Evolutionary conservation across 345 rosid species (phyloP).

Genomic region (Melastoma malabathricum): DNA sequence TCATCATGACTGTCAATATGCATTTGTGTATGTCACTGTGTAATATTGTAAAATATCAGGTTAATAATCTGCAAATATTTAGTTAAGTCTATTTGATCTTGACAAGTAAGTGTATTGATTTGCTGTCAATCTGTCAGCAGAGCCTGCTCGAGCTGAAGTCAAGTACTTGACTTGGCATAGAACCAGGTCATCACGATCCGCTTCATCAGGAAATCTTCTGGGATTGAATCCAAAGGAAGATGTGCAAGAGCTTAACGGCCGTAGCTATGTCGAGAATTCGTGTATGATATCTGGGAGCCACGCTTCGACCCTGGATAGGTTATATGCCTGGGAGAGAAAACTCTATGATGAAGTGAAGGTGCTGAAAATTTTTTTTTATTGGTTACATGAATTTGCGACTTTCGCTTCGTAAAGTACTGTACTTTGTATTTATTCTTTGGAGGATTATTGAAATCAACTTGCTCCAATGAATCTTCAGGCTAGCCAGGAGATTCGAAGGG

Average conservation of each 20-base stretch:
- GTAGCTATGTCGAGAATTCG: constrained; percentile 41
- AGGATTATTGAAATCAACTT: neutral
- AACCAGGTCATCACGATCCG: constrained; percentile 69
- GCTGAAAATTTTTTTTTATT: constrained; percentile 4
- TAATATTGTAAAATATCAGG: no score
- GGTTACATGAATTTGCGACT: neutral
- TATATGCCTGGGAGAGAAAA: constrained; percentile 96
- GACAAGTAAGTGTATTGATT: neutral
- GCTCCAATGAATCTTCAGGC: constrained; percentile 31
- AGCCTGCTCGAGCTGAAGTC: constrained; percentile 50
- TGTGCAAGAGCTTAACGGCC: constrained; percentile 32
- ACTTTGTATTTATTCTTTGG: neutral
- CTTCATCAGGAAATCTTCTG: constrained; percentile 60
- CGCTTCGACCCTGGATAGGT: constrained; percentile 88
- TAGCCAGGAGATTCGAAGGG: constrained; percentile 57
- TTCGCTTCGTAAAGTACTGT: neutral
- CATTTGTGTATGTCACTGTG: no score
- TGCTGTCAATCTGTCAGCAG: constrained; percentile 18
- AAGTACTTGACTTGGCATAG: constrained; percentile 86
- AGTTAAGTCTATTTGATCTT: constrained; percentile 7
- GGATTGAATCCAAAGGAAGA: constrained; percentile 47
- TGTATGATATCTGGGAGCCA: constrained; percentile 93
- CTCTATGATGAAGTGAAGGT: constrained; percentile 98
- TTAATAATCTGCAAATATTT: no score
- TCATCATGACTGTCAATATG: no score